Base-by-base conservation (phyloP, 2,329 filamentous ascomycete genomes). In the Xylaria sp. region DNA sequence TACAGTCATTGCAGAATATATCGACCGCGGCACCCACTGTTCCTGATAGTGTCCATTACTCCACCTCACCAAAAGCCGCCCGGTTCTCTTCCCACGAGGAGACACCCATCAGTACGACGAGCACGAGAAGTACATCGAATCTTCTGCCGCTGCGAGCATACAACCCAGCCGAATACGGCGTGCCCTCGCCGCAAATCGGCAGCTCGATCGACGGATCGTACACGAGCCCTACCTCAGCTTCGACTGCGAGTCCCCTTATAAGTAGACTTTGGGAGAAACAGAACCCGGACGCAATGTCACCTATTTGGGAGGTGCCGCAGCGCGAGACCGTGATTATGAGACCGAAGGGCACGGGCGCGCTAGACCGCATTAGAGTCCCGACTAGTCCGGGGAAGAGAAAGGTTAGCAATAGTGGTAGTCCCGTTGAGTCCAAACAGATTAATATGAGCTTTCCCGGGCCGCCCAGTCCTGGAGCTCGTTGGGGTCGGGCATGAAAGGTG, bases 71-170 rank as follows among this genome's bases (percentile, higher is more conserved):
- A 6, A 72, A 72, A 40, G 69, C 70, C 12, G 66, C 69, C 9
- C 67, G 67, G 28, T 74, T 72, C 64, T 74, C 73, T 1, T 71
- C 73, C 1, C 54, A 66, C 0, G 74, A 74, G n/a, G 70, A 73
- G 25, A 69, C 69, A 28, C 73, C 73, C 1, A 64, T 63, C 28
- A 75, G 72, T 64, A 72, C 72, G 2, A 71, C 68, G n/a, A 74
- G 72, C 62, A 72, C 69, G 4, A 69, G 65, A 40, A 74, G 72
- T 61, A 75, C 72, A 1, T 56, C 71, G 0, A 71, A 74, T n/a
- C 69, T 74, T n/a, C 55, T 74, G 19, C 73, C 72, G 2, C 50
- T 74, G n/a, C 69, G 68, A 7, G 67, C 72, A 1, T 75, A 75
- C 42, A 73, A 74, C 40, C 74, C 74, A 3, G 70, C 72, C 21